Evolutionary conservation across 2,329 filamentous ascomycete species (phyloP), one percentile per base, ranked within the genome.

Genomic region (Ophiocordyceps camponoti-leonardi): DNA sequence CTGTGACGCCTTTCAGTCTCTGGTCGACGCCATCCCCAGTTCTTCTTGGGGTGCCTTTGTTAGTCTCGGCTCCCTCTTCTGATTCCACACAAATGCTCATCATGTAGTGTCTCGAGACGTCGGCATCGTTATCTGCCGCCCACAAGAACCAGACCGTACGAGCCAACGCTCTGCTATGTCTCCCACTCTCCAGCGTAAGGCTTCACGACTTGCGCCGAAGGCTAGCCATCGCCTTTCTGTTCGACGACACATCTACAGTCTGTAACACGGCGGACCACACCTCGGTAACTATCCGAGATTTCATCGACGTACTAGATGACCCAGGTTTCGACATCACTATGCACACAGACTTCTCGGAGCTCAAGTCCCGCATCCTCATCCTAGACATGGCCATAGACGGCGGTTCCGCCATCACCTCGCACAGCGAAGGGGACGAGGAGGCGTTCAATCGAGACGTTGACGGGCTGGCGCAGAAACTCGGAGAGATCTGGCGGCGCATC

Each of bases 321-420:
- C 60, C 67, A 1, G 65, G 71, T 22, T 82, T 82, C 53, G 56
- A 60, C 20, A 64, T 81, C 51, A 67, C 60, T 4, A 64, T 65
- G 16, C 53, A 67, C 28, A 83, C 80, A 0, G 67, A 94, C 60
- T 94, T 84, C 60, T 66, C 68, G 16, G 69, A 79, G 46, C 71
- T 95, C 1, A 68, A 71, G 31, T 78, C 83, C 2, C 68, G 78
- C 16, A 67, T 84, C 4, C 63, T 71, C 3, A 72, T 93, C 19
- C 72, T 95, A 6, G 81, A 92, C 55, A 73, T 86, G 37, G 81
- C 77, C 16, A 68, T 95, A 44, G 84, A 86, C 48, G 75, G 81
- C 47, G 84, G 64, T 41, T 57, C 56, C 14, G 58, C 54, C 47
- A 13, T 50, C 11, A 46, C 46, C 30, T 52, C 60, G 49, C 45